Evolutionary conservation across 805 yeast species (phyloP).

Genomic region (Cyberlindnera lachancei): DNA sequence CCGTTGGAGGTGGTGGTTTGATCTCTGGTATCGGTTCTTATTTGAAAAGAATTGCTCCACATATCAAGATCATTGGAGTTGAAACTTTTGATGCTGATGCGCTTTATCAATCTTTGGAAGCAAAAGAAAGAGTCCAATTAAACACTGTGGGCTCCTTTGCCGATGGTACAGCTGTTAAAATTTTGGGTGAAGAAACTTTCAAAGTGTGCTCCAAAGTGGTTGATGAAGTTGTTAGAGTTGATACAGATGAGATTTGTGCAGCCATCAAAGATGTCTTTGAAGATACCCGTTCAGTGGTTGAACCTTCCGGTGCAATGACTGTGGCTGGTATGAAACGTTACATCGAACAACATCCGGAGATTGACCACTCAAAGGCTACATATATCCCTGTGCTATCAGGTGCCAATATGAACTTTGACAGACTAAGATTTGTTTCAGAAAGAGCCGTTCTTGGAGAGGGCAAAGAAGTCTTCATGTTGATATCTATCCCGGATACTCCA

Average conservation of each 20-base stretch:
- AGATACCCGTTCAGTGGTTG: conserved; percentile 89
- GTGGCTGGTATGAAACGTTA: conserved; percentile 93
- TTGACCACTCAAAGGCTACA: conserved; percentile 60
- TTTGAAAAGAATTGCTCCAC: conserved; percentile 94
- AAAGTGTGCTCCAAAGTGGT: conserved; percentile 67
- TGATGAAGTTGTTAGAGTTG: conserved; percentile 82
- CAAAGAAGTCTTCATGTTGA: conserved; percentile 85
- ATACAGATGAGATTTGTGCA: conserved; percentile 92
- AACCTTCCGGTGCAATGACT: conserved; percentile 95
- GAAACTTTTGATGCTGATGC: conserved; percentile 96
- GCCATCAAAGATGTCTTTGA: conserved; percentile 95
- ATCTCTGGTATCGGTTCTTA: conserved; percentile 88
- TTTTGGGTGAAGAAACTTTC: conserved; percentile 88
- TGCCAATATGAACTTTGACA: conserved; percentile 97
- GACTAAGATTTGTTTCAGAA: conserved; percentile 92
- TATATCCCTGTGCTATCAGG: conserved; percentile 88
- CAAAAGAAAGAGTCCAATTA: conserved; percentile 47
- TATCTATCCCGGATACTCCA: conserved; percentile 86
- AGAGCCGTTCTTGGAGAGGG: conserved; percentile 99
- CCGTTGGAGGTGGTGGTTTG: conserved; percentile 97
- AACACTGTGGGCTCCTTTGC: conserved; percentile 91
- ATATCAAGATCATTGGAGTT: conserved; percentile 89
- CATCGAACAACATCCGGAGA: conserved; percentile 57
- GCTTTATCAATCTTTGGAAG: conserved; percentile 61
- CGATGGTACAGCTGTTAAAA: conserved; percentile 95